Conservation (phyloP, 208 protist genomes). For the Leishmania mexicana region DNA sequence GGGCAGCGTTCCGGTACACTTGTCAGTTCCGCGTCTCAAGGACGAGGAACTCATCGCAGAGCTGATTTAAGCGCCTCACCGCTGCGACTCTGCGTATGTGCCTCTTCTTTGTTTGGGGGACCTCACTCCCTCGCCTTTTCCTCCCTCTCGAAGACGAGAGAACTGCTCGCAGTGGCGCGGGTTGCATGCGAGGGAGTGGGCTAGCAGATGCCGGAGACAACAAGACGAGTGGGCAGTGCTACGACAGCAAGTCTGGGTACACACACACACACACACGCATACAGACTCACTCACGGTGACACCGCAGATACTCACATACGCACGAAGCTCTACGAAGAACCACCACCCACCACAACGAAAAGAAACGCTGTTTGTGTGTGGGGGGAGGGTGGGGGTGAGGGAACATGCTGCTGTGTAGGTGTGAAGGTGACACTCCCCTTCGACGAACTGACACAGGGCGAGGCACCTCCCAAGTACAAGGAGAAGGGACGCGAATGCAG, state of each 20-base stretch:
- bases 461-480: background rate
- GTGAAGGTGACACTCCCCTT: background rate
- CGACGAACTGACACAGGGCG: too few species aligned
- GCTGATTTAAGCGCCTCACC: constrained; percentile 32
- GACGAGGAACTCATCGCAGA: constrained; percentile 67
- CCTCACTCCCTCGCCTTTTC: background rate
- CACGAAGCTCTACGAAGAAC: background rate
- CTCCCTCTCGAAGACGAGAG: background rate
- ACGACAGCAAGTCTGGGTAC: background rate
- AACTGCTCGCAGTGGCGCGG: background rate
- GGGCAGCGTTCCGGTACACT: background rate
- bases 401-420: background rate
- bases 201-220: background rate
- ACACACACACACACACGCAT: background rate
- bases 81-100: background rate
- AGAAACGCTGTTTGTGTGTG: background rate
- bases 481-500: background rate
- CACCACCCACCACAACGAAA: background rate
- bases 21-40: constrained; percentile 45
- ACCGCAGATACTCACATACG: background rate
- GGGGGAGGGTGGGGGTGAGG: too few species aligned
- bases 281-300: background rate
- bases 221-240: background rate
- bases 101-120: background rate
- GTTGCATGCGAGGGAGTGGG: background rate